Evolutionary conservation across 208 protist species (phyloP).

Genomic region (Leishmania braziliensis): DNA sequence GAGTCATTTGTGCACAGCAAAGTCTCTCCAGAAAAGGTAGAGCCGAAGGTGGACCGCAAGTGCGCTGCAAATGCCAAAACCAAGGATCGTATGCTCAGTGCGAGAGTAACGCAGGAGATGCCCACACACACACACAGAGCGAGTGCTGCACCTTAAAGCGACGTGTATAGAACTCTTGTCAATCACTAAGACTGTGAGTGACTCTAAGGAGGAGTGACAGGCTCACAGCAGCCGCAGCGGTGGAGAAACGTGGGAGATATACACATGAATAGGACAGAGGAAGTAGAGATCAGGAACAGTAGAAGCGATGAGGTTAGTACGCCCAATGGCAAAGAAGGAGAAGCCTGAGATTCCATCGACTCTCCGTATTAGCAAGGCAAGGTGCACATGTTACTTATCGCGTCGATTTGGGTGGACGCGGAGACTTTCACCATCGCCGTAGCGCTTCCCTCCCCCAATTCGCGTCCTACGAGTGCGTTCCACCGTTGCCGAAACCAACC

Average conservation of each 20-base stretch:
- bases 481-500: background rate
- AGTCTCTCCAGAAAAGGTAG: no score
- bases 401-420: background rate
- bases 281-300: background rate
- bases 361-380: background rate
- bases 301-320: background rate
- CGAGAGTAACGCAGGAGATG: background rate
- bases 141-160: background rate
- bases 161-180: background rate
- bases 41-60: background rate
- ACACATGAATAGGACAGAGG: background rate
- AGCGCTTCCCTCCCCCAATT: background rate
- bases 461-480: background rate
- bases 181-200: background rate
- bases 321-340: background rate
- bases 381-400: no score
- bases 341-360: background rate
- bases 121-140: background rate
- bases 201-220: background rate
- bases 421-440: background rate
- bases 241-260: background rate
- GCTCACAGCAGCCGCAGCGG: background rate
- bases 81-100: background rate
- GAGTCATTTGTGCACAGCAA: conserved; percentile 7
- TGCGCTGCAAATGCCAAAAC: background rate